Base-by-base conservation (phyloP, 1,139 yeast genomes). In the Kodamaea alishanica region DNA sequence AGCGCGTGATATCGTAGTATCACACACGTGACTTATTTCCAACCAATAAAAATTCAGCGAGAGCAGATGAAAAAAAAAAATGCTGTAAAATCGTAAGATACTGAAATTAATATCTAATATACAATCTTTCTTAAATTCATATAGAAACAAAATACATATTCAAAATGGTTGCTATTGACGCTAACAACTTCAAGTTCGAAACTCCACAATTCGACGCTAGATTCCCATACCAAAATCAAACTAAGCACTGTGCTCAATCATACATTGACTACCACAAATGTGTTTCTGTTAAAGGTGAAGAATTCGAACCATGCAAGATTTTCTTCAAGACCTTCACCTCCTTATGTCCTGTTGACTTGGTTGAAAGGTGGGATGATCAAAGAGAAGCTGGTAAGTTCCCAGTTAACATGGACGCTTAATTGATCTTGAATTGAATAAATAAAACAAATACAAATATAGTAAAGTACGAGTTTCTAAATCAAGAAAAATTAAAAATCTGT, bases 241-340 rank as follows among this genome's bases (percentile, higher is more conserved):
- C 96, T 59, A 89, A 85, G 75, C 96, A 90, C 77, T 90, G 98
- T 78, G 94, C 94, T 81, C 97, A 90, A 75, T 78, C 94, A 52
- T 92, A 90, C 75, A 88, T 92, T 59, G 98, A 92, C 71, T 92
- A 90, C 82, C 92, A 86, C 84, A 90, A 89, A 72, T 92, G 98
- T 75, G 80, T 92, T 65, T 84, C 82, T 60, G 89, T 90, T 54
- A 90, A 90, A 75, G 98, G 98, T 62, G 97, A 92, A 72, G 97
- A 90, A 50, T 92, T 92, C 61, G 96, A 90, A 60, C 97, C 97
- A 61, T 92, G 98, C 72, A 79, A 89, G 71, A 89, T 87, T 54
- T 92, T 92, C 75, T 87, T 80, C 82, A 84, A 81, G 70, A 87
- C 97, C 44, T 92, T 77, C 77, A 79, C 84, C 55, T 79, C 97